Percentiles rank a stretch among this genome's conserved stretches.
These are phyloP conservation scores for Priceomyces haplophilus DNA, from an alignment of 805 yeast species.

Conservation along the genomic window DNA sequence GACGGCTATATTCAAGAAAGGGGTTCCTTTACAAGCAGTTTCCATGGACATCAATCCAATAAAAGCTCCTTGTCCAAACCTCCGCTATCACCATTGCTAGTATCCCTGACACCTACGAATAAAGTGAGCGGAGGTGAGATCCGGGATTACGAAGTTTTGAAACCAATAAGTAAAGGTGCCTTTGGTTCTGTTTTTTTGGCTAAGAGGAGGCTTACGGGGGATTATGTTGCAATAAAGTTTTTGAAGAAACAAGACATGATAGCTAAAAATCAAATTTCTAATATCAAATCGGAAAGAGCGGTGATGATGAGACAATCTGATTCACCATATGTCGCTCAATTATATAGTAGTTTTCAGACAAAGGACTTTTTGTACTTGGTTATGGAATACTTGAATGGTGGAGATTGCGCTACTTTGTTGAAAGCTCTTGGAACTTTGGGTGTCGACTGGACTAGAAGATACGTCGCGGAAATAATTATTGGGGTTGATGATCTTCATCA, in stretches of 20 bases:
- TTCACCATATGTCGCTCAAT: constrained; percentile 87
- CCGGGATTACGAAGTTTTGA: constrained; percentile 82
- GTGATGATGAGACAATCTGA: constrained; percentile 97
- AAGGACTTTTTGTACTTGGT: constrained; percentile 83
- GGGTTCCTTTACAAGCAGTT: constrained; percentile 20
- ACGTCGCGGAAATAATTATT: constrained; percentile 84
- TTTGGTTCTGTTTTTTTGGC: constrained; percentile 94
- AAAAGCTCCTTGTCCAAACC: constrained; percentile 36
- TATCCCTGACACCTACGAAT: constrained; percentile 56
- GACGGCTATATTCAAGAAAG: constrained; percentile 11
- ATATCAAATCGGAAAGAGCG: constrained; percentile 92
- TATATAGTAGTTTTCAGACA: constrained; percentile 86
- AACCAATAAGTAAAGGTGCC: constrained; percentile 96
- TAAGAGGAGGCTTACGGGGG: constrained; percentile 81
- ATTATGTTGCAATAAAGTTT: constrained; percentile 91
- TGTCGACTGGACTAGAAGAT: constrained; percentile 80
- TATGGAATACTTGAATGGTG: constrained; percentile 95
- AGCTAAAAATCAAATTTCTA: constrained; percentile 92
- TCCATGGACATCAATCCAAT: constrained; percentile 6
- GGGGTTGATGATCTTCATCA: constrained; percentile 89
- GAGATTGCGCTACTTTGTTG: constrained; percentile 86
- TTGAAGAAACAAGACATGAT: constrained; percentile 92
- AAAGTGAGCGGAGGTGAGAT: constrained; percentile 58
- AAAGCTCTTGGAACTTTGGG: constrained; percentile 81
- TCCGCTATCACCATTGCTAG: constrained; percentile 77